A percentile compares a stretch with the other conserved stretches of the same genome.
phyloP scores from a whole-genome alignment of 1,284 basidiomycete species.

The Phylloboletellus chloephorus region DNA sequence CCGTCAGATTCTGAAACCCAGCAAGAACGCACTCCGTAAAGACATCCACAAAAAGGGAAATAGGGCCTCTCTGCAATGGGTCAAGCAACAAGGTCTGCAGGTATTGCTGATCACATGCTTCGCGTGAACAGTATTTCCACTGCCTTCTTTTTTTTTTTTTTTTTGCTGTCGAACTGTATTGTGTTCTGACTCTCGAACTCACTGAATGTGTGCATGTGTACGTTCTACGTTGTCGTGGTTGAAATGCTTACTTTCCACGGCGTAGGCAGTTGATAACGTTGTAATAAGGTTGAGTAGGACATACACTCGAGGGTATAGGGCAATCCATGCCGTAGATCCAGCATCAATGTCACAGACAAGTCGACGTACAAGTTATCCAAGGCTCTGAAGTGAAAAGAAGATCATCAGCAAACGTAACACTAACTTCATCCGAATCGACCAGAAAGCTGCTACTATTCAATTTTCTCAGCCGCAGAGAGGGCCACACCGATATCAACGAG shows the following conservation, averaged over 20 bases:
- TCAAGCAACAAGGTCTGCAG: conserved; percentile 60
- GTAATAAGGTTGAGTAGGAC: conserved; percentile 4
- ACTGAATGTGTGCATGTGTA: conserved; percentile 1
- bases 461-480: conserved; percentile 20
- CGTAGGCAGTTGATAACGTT: conserved; percentile 1
- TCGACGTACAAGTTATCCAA: conserved; percentile 3
- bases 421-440: not conserved
- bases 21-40: conserved; percentile 51
- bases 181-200: not conserved
- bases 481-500: conserved; percentile 37
- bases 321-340: conserved; percentile 10
- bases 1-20: conserved; percentile 55
- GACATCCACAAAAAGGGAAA: conserved; percentile 51
- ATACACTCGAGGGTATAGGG: conserved; percentile 22
- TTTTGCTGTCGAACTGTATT: not conserved
- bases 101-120: conserved; percentile 50
- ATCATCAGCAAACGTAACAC: not conserved
- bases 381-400: not conserved
- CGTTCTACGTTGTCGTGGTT: not conserved
- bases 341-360: conserved; percentile 1
- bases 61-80: conserved; percentile 45
- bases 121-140: conserved; percentile 7
- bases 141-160: too few species aligned
- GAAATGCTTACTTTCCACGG: not conserved
- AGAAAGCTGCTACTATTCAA: conserved; percentile 1